Evolutionary conservation across 2,329 filamentous ascomycete species (phyloP), one percentile per base, ranked within the genome.

Genomic region (Immersiporthe knoxdaviesiana): DNA sequence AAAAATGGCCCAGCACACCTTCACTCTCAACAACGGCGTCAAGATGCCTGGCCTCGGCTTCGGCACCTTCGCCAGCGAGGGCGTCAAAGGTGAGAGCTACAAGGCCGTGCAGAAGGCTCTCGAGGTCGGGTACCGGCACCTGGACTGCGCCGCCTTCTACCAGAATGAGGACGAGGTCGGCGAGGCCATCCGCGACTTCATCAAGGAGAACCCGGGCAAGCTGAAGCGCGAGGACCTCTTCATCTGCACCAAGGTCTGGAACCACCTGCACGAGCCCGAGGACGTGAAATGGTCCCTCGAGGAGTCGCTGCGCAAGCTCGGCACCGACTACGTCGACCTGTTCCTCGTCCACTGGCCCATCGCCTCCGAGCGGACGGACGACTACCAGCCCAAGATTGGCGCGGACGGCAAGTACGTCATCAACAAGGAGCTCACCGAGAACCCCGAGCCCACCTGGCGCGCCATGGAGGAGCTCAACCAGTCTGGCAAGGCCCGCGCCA

Each of bases 171-270:
- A 78, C 12, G 87, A 89, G 76, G 86, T 90, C 47, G 87, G 88
- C 65, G 78, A 83, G 32, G 87, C 84, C 27, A 84, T 90, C 74
- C 83, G 82, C 67, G 84, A 81, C 74, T 81, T 81, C 74, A 75
- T 79, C 35, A 75, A 73, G 72, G 75, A 77, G 68, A 79, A 77
- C 76, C 73, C 77, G 11, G 84, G 71, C 79, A 82, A 81, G 16
- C 81, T 88, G 2, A 81, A 82, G 39, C 82, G 86, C 30, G 78
- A 82, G 67, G 82, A 88, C 72, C 84, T 88, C 74, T 88, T 85
- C 82, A 75, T 88, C 67, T 92, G 90, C 71, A 91, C 88, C 72
- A 92, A 92, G 81, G 84, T 92, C 59, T 89, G 90, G 82, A 91
- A 91, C 81, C 84, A 87, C 74, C 88, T 87, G 81, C 88, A 90